These are phyloP conservation scores for Spirogloea muscicola DNA, from an alignment of 139 green algal species.

Conservation along the genomic window DNA sequence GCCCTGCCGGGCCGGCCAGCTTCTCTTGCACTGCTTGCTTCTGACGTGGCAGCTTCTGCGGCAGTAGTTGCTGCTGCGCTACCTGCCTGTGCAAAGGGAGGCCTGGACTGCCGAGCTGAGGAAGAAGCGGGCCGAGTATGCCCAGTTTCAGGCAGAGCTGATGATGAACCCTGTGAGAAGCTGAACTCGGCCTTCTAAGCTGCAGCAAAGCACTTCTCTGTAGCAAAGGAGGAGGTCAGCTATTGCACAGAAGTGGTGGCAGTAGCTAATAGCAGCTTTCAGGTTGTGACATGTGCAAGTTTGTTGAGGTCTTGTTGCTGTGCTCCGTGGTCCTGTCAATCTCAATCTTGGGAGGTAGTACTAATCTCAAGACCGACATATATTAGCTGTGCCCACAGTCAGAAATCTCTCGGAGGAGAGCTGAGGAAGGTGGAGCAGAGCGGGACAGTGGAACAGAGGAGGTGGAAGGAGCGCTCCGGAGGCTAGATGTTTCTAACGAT, in stretches of 20 bases:
- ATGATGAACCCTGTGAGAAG: constrained; percentile 76
- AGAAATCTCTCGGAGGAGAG: too few species aligned
- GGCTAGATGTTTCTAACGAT: constrained; percentile 6
- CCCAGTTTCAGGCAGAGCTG: constrained; percentile 78
- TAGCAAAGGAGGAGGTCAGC: too few species aligned
- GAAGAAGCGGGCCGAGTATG: constrained; percentile 71
- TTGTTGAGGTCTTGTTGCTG: too few species aligned
- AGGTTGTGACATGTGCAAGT: too few species aligned
- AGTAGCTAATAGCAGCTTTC: too few species aligned
- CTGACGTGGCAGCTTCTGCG: not conserved
- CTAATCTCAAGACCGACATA: too few species aligned
- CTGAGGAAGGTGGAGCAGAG: constrained; percentile 9
- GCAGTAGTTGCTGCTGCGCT: constrained; percentile 73
- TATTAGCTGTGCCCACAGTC: too few species aligned
- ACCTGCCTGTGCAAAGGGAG: constrained; percentile 65
- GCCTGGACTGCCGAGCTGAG: constrained; percentile 63
- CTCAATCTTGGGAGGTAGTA: too few species aligned
- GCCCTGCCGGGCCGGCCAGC: not conserved
- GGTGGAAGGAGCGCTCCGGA: constrained; percentile 6
- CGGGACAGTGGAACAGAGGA: not conserved
- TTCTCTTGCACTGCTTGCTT: too few species aligned
- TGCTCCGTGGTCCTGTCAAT: too few species aligned
- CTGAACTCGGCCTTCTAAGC: not conserved
- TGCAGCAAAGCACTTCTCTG: too few species aligned
- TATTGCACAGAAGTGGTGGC: too few species aligned